phyloP scores from a whole-genome alignment of 192 early-diverging fungal genomes.

The Rhizophagus clarus region DNA sequence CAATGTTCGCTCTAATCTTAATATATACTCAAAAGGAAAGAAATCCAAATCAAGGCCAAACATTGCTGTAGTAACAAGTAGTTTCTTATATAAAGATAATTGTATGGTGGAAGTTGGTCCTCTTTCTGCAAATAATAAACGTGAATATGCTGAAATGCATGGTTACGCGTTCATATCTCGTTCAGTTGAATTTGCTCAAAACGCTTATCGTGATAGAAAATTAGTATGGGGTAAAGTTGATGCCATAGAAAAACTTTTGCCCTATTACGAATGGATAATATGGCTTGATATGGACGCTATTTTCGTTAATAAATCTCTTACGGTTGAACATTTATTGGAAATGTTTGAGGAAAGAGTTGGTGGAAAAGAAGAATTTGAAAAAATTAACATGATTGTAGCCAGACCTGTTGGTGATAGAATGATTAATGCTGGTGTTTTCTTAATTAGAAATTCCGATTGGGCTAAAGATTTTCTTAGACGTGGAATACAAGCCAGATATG shows the following conservation, averaged over 20 bases:
- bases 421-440: conserved; percentile 62
- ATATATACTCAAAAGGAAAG: conserved; percentile 31
- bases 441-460: conserved; percentile 60
- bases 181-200: conserved; percentile 56
- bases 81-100: conserved; percentile 54
- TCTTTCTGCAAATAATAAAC: conserved; percentile 53
- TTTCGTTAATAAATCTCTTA: conserved; percentile 46
- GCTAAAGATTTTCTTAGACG: conserved; percentile 47
- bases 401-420: conserved; percentile 49
- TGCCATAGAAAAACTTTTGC: conserved; percentile 54
- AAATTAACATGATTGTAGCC: conserved; percentile 53
- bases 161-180: conserved; percentile 59
- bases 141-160: conserved; percentile 49
- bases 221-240: conserved; percentile 62
- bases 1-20: conserved; percentile 33
- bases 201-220: conserved; percentile 42
- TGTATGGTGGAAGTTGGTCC: conserved; percentile 57
- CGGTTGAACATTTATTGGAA: conserved; percentile 44
- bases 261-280: conserved; percentile 62
- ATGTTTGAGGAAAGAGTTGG: conserved; percentile 34
- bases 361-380: conserved; percentile 35
- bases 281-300: conserved; percentile 69
- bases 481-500: conserved; percentile 36
- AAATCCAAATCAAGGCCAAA: conserved; percentile 21
- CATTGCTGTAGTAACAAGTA: conserved; percentile 55